A percentile compares a stretch with the other conserved stretches of the same genome.
phyloP scores from a whole-genome alignment of 495 filamentous ascomycete genomes.

The Aspergillus ostianus region DNA sequence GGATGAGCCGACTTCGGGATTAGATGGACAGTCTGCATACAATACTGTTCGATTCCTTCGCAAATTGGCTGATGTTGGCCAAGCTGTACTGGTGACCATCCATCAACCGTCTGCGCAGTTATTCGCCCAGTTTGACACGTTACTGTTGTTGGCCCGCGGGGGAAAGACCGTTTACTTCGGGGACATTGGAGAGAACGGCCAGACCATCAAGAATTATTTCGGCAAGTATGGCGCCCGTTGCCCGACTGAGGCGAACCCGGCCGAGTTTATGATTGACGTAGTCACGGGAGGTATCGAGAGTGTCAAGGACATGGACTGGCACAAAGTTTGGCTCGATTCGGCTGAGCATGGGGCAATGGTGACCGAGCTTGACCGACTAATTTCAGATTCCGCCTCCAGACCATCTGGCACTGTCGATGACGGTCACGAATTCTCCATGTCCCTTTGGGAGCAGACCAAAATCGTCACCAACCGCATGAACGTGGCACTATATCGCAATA shows the following conservation, averaged over 20 bases:
- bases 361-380: slow-evolving; percentile 56
- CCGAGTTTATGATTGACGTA: slow-evolving; percentile 91
- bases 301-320: slow-evolving; percentile 52
- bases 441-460: slow-evolving; percentile 55
- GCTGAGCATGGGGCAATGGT: slow-evolving; percentile 42
- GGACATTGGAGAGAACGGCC: slow-evolving; percentile 52
- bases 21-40: slow-evolving; percentile 63
- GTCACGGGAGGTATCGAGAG: slow-evolving; percentile 44
- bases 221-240: slow-evolving; percentile 71
- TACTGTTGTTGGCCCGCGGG: slow-evolving; percentile 65
- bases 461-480: slow-evolving; percentile 58
- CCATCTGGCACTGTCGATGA: slow-evolving; percentile 35
- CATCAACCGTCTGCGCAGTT: slow-evolving; percentile 72
- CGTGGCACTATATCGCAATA: slow-evolving; percentile 57
- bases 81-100: slow-evolving; percentile 71
- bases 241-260: slow-evolving; percentile 70
- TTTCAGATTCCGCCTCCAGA: slow-evolving; percentile 35
- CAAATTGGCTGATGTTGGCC: slow-evolving; percentile 63
- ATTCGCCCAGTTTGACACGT: slow-evolving; percentile 70
- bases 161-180: slow-evolving; percentile 75
- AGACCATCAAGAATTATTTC: slow-evolving; percentile 67
- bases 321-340: slow-evolving; percentile 61
- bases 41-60: slow-evolving; percentile 61
- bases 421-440: slow-evolving; percentile 56
- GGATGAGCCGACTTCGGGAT: slow-evolving; percentile 73